Base-by-base conservation (phyloP, 2,329 filamentous ascomycete genomes). In the Drechslera avenae region DNA sequence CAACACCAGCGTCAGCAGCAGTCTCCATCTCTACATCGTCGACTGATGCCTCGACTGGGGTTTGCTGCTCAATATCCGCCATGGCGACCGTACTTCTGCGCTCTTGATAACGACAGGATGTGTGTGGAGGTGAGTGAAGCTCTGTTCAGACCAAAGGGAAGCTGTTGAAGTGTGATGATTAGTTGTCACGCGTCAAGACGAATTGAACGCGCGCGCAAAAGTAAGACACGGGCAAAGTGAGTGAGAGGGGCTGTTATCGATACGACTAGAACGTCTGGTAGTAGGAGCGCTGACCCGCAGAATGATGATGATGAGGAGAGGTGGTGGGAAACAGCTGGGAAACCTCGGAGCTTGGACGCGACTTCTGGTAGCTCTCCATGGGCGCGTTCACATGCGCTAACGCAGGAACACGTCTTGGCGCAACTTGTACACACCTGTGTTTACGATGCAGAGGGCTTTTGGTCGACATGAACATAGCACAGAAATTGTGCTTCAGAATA, bases 1-100 rank as follows among this genome's bases (percentile, higher is more conserved):
- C 46, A 17, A 44, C 50, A 5, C 19, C 44, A 18, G 50, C 49
- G 8, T 50, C 59, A 14, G 54, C 63, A 13, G 55, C 57, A 8
- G 62, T 65, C 18, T 75, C 74, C 79, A 83, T 79, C 42, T 82
- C 81, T 23, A 82, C 69, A 56, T 83, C 80, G 3, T 71, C 73
- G 8, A 71, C 59, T 1, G 64, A 60, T 2, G 62, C 66, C 44
- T 56, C 70, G 7, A 68, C 32, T 1, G 68, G 66, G 17, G 62
- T 69, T 16, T 62, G 56, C 30, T 67, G 57, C 44, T 68, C 67
- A 8, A 54, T 40, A 40, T 72, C 69, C 50, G 66, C 70, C 71
- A 73, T 66, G 28, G 47, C 31, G 37, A 54, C 7, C 35, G 32
- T 39, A 17, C 18, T 41, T 33, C 16, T 39, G 26, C 46, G 35